These are phyloP conservation scores for Fraxinus sp. DNA, from an alignment of 305 asterid genomes.

Conservation along the genomic window DNA sequence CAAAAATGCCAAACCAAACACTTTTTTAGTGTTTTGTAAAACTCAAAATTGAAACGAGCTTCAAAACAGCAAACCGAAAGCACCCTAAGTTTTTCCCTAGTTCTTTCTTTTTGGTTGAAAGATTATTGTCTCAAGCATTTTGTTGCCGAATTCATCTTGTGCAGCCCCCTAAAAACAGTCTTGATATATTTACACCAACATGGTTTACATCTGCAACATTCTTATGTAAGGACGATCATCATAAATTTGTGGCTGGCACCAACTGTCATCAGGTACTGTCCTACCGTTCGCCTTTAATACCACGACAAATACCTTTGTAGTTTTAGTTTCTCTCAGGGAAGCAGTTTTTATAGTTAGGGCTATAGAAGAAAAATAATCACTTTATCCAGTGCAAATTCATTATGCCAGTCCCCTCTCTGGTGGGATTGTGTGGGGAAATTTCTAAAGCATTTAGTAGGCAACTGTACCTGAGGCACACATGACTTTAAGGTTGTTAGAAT, in stretches of 20 bases:
- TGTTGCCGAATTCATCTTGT: slow-evolving; percentile 27
- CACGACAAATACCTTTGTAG: not conserved
- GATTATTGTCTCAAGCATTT: slow-evolving; percentile 15
- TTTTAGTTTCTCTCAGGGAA: not conserved
- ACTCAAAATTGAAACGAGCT: too few species aligned
- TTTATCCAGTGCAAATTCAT: not conserved
- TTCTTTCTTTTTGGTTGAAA: slow-evolving; percentile 4
- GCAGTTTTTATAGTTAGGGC: not conserved
- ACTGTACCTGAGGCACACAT: not conserved
- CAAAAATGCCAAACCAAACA: too few species aligned
- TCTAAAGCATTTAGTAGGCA: not conserved
- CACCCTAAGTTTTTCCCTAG: slow-evolving; percentile 10
- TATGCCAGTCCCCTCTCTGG: not conserved
- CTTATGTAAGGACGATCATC: slow-evolving; percentile 76
- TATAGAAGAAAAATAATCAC: not conserved
- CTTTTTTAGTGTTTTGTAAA: too few species aligned
- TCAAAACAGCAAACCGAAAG: too few species aligned
- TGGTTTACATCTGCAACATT: slow-evolving; percentile 88
- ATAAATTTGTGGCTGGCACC: slow-evolving; percentile 85
- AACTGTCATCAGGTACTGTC: slow-evolving; percentile 68
- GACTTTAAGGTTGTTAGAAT: not conserved
- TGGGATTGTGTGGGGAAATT: not conserved
- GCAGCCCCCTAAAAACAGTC: slow-evolving; percentile 81
- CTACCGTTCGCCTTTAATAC: not conserved
- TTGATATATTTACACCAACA: slow-evolving; percentile 81